phyloP scores from a whole-genome alignment of 768 basidiomycete species.

The Erythrobasidium yunnanense region DNA sequence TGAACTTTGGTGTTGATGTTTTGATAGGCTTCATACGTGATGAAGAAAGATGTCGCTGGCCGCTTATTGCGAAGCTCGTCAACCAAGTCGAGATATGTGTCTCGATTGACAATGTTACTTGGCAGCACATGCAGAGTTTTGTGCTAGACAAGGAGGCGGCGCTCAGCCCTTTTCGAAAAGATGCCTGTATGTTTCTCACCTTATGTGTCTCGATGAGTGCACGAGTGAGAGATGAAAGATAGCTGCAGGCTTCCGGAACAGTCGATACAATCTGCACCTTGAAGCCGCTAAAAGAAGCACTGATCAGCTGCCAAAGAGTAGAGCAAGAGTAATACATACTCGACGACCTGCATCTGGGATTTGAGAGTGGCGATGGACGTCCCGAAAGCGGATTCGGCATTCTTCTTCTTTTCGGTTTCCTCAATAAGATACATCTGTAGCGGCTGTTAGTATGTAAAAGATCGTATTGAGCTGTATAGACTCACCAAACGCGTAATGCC shows the following conservation, averaged over 20 bases:
- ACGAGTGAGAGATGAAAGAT: background rate
- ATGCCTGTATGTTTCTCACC: background rate
- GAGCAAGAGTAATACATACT: background rate
- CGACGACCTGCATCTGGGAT: conserved; percentile 12
- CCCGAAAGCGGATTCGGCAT: background rate
- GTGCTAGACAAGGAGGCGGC: background rate
- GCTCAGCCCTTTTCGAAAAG: background rate
- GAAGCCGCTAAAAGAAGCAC: no score
- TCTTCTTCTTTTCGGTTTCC: background rate
- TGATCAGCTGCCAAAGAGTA: no score
- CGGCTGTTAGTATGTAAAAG: background rate
- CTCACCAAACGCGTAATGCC: conserved; percentile 2
- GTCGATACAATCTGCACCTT: background rate
- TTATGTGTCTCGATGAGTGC: background rate
- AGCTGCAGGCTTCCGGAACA: background rate
- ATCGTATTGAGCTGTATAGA: background rate
- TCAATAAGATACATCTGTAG: background rate
- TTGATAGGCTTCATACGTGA: background rate
- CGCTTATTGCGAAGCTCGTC: background rate
- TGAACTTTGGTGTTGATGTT: conserved; percentile 9
- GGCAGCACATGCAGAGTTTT: conserved; percentile 6
- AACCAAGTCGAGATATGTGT: conserved; percentile 1
- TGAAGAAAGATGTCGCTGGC: background rate
- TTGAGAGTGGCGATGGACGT: conserved; percentile 9
- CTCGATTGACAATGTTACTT: background rate